These are phyloP conservation scores for Biscogniauxia sp. DNA, from an alignment of 2,329 filamentous ascomycete species.

Conservation along the genomic window DNA sequence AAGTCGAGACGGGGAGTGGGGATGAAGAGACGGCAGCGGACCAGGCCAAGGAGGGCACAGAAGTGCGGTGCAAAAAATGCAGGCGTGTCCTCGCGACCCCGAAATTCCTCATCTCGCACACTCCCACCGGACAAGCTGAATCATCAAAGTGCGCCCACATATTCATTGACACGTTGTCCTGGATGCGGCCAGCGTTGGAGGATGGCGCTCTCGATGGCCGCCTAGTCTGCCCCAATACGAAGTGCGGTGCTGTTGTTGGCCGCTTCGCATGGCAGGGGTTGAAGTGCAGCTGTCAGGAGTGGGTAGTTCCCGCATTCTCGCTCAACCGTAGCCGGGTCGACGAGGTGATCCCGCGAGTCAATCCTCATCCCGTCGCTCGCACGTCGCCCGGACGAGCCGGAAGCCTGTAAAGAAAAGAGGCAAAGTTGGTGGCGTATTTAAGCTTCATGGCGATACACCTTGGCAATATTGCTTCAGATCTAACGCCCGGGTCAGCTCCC, in stretches of 20 bases:
- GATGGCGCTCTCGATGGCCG: conserved; percentile 80
- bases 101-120: conserved; percentile 66
- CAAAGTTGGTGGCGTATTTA: not conserved
- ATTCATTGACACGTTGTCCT: conserved; percentile 88
- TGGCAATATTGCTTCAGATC: not conserved
- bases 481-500: not conserved
- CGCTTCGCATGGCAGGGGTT: conserved; percentile 97
- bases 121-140: conserved; percentile 28
- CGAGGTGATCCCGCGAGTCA: conserved; percentile 46
- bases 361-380: conserved; percentile 47
- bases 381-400: conserved; percentile 48
- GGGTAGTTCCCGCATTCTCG: conserved; percentile 89
- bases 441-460: conserved; percentile 3
- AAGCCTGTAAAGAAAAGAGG: conserved; percentile 34
- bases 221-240: conserved; percentile 73
- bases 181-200: conserved; percentile 87
- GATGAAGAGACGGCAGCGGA: conserved; percentile 20
- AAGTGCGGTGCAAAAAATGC: conserved; percentile 90
- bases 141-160: conserved; percentile 69
- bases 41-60: conserved; percentile 36
- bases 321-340: conserved; percentile 81
- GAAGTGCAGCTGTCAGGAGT: conserved; percentile 84
- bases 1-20: conserved; percentile 50
- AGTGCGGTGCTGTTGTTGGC: conserved; percentile 80
- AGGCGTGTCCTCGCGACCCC: conserved; percentile 59